Evolutionary conservation across 768 basidiomycete species (phyloP).

Genomic region (Lanmaoa pseudosensibilis): DNA sequence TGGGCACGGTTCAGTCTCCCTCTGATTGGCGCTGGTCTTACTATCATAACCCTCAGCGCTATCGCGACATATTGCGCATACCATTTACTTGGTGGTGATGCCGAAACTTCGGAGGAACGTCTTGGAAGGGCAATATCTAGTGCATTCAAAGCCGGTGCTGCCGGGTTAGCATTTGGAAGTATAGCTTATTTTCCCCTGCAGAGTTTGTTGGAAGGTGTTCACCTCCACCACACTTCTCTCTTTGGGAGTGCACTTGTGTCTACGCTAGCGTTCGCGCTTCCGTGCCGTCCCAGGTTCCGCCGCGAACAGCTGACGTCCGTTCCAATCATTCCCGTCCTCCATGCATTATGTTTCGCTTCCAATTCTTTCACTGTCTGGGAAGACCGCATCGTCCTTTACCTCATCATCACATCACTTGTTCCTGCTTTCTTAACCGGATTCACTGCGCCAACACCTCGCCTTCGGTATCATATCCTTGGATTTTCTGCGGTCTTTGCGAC

Average conservation of each 20-base stretch:
- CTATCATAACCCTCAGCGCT: conserved; percentile 55
- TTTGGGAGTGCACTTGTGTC: conserved; percentile 52
- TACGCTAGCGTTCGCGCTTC: conserved; percentile 44
- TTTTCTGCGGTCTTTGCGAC: conserved; percentile 66
- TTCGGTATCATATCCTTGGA: conserved; percentile 74
- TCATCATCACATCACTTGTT: conserved; percentile 64
- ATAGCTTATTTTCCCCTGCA: conserved; percentile 34
- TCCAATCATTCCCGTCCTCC: conserved; percentile 59
- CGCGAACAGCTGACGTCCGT: conserved; percentile 29
- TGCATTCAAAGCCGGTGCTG: conserved; percentile 36
- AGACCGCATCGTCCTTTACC: conserved; percentile 76
- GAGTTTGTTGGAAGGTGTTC: conserved; percentile 45
- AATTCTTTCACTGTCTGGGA: conserved; percentile 99
- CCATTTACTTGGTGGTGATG: conserved; percentile 41
- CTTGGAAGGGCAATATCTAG: conserved; percentile 32
- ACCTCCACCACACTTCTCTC: conserved; percentile 48
- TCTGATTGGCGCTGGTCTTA: conserved; percentile 73
- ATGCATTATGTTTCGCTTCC: conserved; percentile 77
- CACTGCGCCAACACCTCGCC: conserved; percentile 61
- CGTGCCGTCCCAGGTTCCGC: conserved; percentile 38
- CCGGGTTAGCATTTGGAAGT: conserved; percentile 40
- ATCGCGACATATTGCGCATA: conserved; percentile 59
- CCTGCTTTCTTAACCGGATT: conserved; percentile 62
- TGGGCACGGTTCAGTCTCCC: conserved; percentile 94
- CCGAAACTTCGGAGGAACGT: conserved; percentile 45